Conservation (phyloP, 1,284 basidiomycete species). For the Mycosarcoma maydis region DNA sequence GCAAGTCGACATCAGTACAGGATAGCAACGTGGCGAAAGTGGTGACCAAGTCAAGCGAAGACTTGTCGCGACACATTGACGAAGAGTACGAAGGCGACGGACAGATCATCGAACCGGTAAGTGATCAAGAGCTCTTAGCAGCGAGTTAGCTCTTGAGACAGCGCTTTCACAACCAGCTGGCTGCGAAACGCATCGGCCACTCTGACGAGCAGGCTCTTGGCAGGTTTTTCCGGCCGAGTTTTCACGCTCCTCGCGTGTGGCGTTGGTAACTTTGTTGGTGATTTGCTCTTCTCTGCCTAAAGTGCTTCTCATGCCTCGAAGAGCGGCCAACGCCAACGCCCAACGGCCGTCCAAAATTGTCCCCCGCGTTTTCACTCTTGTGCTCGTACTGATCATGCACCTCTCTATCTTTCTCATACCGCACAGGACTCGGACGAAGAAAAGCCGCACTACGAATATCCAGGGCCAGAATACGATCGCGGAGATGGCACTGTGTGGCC, state of each 20-base stretch:
- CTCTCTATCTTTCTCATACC: not conserved
- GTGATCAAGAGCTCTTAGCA: conserved; percentile 13
- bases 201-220: not conserved
- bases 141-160: too few species aligned
- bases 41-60: conserved; percentile 23
- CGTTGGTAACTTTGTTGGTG: not conserved
- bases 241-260: not conserved
- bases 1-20: conserved; percentile 3
- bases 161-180: not conserved
- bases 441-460: conserved; percentile 51
- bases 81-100: conserved; percentile 65
- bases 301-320: too few species aligned
- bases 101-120: conserved; percentile 63
- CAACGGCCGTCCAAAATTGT: too few species aligned
- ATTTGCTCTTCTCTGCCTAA: conserved; percentile 6
- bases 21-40: conserved; percentile 5
- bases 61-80: conserved; percentile 41
- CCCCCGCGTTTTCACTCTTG: not conserved
- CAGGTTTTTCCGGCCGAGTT: not conserved
- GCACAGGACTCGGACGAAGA: conserved; percentile 59
- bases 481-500: conserved; percentile 53
- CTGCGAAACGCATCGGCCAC: not conserved
- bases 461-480: conserved; percentile 50
- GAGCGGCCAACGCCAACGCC: too few species aligned
- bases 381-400: not conserved